Evolutionary conservation across 805 yeast genomes (phyloP).

Genomic region (Metschnikowia kofuensis): DNA sequence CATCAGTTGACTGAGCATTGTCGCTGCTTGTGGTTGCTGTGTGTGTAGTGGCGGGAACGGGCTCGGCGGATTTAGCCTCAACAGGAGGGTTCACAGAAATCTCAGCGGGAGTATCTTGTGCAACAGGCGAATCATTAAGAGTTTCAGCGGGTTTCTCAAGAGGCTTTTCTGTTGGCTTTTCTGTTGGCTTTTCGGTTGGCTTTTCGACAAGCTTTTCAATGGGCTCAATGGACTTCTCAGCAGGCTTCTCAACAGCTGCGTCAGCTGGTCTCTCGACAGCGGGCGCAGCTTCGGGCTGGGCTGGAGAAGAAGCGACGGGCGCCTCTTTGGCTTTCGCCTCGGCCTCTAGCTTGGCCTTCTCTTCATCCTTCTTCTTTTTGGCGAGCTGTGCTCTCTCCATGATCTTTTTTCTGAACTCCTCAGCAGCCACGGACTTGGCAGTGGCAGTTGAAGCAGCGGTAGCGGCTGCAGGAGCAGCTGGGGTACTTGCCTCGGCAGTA

Average conservation of each 20-base stretch:
- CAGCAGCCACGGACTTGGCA: slow-evolving; percentile 24
- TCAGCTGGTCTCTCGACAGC: slow-evolving; percentile 6
- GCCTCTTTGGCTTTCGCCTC: slow-evolving; percentile 8
- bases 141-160: slow-evolving; percentile 4
- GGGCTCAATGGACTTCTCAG: slow-evolving; percentile 9
- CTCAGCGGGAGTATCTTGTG: not conserved
- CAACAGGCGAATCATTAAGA: not conserved
- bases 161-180: slow-evolving; percentile 10
- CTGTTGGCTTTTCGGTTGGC: slow-evolving; percentile 17
- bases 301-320: not conserved
- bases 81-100: not conserved
- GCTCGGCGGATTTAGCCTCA: slow-evolving; percentile 1
- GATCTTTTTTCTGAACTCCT: slow-evolving; percentile 37
- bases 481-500: not conserved
- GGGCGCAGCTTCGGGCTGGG: slow-evolving; percentile 8
- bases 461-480: slow-evolving; percentile 18
- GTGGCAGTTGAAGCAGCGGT: slow-evolving; percentile 16
- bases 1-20: not conserved
- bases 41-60: not conserved
- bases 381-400: slow-evolving; percentile 26
- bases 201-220: not conserved
- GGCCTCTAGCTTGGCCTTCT: slow-evolving; percentile 13
- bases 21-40: not conserved
- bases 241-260: slow-evolving; percentile 10
- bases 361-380: slow-evolving; percentile 17